Conservation (phyloP, 331 rosid genomes). For the Quercus lobata region DNA sequence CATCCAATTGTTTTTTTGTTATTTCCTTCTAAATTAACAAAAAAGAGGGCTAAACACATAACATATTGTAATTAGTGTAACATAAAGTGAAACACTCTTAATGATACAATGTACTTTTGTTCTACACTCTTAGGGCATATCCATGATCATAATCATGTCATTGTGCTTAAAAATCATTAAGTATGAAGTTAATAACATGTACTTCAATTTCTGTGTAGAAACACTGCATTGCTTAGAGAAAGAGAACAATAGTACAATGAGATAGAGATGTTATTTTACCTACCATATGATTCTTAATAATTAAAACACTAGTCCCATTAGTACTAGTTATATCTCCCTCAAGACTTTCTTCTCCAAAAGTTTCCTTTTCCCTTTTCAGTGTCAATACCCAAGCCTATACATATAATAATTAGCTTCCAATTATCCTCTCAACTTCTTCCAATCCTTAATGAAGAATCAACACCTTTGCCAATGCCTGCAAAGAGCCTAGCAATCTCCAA, state of each 20-base stretch:
- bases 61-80: no score
- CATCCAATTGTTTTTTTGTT: no score
- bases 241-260: constrained; percentile 21
- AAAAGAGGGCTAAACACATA: no score
- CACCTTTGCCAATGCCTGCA: constrained; percentile 68
- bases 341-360: neutral
- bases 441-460: constrained; percentile 86
- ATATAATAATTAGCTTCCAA: neutral
- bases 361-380: neutral
- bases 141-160: no score
- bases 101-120: no score
- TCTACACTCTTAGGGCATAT: no score
- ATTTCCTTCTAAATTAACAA: no score
- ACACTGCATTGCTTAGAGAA: constrained; percentile 9
- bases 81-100: no score
- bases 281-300: constrained; percentile 2
- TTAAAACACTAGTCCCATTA: constrained; percentile 26
- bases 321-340: neutral
- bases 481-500: constrained; percentile 88
- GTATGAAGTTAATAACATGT: neutral
- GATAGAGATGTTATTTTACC: constrained; percentile 32
- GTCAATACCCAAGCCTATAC: constrained; percentile 1
- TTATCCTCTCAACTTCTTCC: constrained; percentile 59
- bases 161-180: no score
- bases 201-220: neutral